phyloP scores from a whole-genome alignment of 352 stramenopile species.

The Globisporangium spinosum region DNA sequence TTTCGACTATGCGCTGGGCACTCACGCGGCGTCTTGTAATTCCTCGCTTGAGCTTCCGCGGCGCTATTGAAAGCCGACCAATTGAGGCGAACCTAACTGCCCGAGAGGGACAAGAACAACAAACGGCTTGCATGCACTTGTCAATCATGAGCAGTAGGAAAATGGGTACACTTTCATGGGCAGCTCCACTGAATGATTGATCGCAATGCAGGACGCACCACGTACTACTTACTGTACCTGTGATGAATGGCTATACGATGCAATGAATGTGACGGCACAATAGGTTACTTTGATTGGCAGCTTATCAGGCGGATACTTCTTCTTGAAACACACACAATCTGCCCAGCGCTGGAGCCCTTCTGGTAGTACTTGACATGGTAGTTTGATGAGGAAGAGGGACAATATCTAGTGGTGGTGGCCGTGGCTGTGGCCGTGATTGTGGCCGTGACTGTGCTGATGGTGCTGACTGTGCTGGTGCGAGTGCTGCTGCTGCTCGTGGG shows the following conservation, averaged over 20 bases:
- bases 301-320: not conserved
- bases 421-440: no score
- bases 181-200: not conserved
- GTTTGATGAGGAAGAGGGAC: not conserved
- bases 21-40: not conserved
- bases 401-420: constrained; percentile 11
- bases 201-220: not conserved
- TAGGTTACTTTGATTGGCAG: constrained; percentile 9
- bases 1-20: not conserved
- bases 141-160: not conserved
- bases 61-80: not conserved
- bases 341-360: not conserved
- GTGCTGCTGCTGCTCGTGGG: not conserved
- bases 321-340: constrained; percentile 4
- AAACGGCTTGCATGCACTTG: not conserved
- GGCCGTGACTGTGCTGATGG: not conserved
- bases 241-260: not conserved
- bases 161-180: not conserved
- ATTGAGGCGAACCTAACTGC: not conserved
- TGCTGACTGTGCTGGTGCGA: not conserved
- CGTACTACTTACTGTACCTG: not conserved
- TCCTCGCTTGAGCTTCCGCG: not conserved
- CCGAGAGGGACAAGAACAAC: not conserved
- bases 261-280: not conserved
- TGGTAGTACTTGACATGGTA: not conserved